phyloP scores from a whole-genome alignment of 208 protist species.

The Naegleria gruberi region DNA sequence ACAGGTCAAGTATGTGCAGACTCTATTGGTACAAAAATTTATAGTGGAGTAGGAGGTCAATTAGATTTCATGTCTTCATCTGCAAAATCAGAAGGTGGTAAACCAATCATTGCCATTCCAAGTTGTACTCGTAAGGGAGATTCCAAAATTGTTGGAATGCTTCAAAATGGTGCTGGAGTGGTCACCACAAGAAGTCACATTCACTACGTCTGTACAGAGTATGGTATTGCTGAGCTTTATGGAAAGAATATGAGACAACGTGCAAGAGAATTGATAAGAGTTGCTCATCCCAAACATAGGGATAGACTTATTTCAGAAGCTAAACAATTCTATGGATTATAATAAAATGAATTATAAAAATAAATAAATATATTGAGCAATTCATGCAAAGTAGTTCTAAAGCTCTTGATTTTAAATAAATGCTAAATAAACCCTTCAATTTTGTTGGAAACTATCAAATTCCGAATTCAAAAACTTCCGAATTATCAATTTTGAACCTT shows the following conservation, averaged over 20 bases:
- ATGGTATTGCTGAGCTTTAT: conserved; percentile 41
- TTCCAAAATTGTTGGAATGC: conserved; percentile 35
- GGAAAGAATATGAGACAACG: conserved; percentile 38
- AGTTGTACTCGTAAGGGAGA: conserved; percentile 29
- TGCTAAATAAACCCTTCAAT: too few species aligned
- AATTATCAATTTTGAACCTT: too few species aligned
- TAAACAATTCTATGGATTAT: neutral
- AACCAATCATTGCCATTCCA: conserved; percentile 5
- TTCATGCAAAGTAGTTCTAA: too few species aligned
- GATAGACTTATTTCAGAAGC: neutral
- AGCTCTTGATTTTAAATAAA: too few species aligned
- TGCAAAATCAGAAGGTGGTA: conserved; percentile 28
- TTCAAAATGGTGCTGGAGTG: conserved; percentile 35
- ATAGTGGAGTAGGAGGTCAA: conserved; percentile 45
- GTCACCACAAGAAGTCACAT: conserved; percentile 34
- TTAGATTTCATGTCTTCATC: conserved; percentile 28
- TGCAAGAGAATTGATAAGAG: neutral
- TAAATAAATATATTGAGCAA: too few species aligned
- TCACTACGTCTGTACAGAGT: conserved; percentile 48
- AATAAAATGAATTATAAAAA: too few species aligned
- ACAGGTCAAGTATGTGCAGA: conserved; percentile 47
- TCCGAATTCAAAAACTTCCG: too few species aligned
- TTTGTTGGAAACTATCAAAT: too few species aligned
- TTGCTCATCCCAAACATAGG: neutral
- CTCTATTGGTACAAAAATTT: conserved; percentile 32